Conservation (phyloP, 495 filamentous ascomycete species). For the Podospora pseudoanserina region DNA sequence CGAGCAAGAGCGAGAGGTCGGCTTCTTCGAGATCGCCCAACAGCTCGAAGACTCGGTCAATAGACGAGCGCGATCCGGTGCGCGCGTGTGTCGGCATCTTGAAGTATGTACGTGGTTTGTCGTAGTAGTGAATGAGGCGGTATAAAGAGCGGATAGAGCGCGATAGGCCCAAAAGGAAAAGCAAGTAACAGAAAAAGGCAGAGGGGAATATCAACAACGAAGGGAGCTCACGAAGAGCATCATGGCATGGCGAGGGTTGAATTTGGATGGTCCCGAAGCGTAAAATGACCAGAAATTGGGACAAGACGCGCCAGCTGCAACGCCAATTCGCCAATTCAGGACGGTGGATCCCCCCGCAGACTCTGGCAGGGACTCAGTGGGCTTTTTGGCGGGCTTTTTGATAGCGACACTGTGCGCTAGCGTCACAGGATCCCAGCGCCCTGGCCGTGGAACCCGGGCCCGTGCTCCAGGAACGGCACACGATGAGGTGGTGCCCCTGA, state of each 20-base stretch:
- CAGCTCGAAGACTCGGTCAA: constrained; percentile 41
- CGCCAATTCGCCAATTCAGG: not conserved
- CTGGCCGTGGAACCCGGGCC: constrained; percentile 5
- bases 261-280: not conserved
- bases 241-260: constrained; percentile 8
- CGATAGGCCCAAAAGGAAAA: not conserved
- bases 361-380: not conserved
- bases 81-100: constrained; percentile 35
- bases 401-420: constrained; percentile 13
- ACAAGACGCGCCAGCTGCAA: constrained; percentile 2
- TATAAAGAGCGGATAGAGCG: constrained; percentile 10
- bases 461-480: not conserved
- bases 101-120: not conserved
- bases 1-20: constrained; percentile 35
- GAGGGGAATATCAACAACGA: constrained; percentile 10
- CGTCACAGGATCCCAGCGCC: constrained; percentile 12
- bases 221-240: constrained; percentile 17
- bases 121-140: not conserved
- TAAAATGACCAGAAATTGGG: constrained; percentile 13
- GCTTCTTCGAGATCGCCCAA: constrained; percentile 36
- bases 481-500: not conserved
- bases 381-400: not conserved
- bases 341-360: not conserved
- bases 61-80: constrained; percentile 34
- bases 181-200: not conserved